Base-by-base conservation (phyloP, 2,329 filamentous ascomycete genomes). In the Xylaria sp. region DNA sequence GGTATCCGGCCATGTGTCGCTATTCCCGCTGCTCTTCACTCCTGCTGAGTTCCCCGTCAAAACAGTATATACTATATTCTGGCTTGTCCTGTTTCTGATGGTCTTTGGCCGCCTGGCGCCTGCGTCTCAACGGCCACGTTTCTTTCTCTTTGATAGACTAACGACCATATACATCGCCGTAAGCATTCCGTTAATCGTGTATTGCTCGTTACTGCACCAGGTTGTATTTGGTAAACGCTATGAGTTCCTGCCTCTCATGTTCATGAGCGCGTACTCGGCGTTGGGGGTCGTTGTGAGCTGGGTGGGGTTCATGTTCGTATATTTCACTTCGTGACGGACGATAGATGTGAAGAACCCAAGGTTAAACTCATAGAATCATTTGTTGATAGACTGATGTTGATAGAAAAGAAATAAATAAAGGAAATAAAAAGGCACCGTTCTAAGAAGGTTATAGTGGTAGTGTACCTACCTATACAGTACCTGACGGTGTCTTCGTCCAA, bases 281-380 rank as follows among this genome's bases (percentile, higher is more conserved):
- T 84, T 98, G 66, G 96, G 96, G n/a, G 94, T 98, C 0, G 89
- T 97, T 20, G 94, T 93, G 3, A 98, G 96, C 81, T 98, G 95
- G 95, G 76, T 97, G 48, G 94, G 96, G 10, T 97, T 97, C 79
- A 89, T 94, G 83, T 92, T 97, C 38, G 94, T 98, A 59, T 98
- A 95, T 81, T 94, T 97, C 76, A 84, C 86, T 6, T 86, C 85
- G 40, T 88, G 80, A 67, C 23, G 23, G 80, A 67, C 23, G 23
- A 33, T 33, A 20, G 6, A 48, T 36, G n/a, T 42, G 38, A 60
- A 17, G 6, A 7, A 59, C 28, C 17, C 15, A 46, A 15, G 11
- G 10, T 26, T 23, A 2, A 38, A n/a, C 33, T 44, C 38, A 44
- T 59, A 62, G 48, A 46, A 10, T 42, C 20, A 36, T 11, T 26